These are phyloP conservation scores for Pseudogymnoascus sp. DNA, from an alignment of 2,329 filamentous ascomycete species.

Conservation along the genomic window DNA sequence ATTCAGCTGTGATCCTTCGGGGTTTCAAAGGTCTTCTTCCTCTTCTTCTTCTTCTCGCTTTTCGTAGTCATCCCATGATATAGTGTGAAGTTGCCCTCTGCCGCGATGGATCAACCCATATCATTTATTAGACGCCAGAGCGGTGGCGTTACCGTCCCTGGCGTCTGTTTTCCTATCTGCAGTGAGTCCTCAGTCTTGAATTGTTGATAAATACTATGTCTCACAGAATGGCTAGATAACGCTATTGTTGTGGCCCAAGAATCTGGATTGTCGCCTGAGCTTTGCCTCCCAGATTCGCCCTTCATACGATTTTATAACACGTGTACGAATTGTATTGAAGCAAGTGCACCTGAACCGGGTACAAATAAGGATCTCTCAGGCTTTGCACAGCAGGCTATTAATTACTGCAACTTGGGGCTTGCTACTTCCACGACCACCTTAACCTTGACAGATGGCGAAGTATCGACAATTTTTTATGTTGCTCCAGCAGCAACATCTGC, in stretches of 20 bases:
- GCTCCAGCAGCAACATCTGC: not conserved
- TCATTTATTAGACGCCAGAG: too few relatives aligned
- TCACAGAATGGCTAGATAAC: not conserved
- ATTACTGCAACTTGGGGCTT: not conserved
- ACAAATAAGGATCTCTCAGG: not conserved
- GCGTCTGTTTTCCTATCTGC: not conserved
- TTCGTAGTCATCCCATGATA: not conserved
- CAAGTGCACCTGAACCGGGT: not conserved
- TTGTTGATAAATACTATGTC: not conserved
- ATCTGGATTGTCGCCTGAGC: not conserved
- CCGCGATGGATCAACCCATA: too few relatives aligned
- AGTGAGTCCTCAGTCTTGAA: not conserved
- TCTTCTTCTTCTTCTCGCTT: not conserved
- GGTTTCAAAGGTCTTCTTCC: not conserved
- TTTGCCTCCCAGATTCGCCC: not conserved
- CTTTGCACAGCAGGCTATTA: not conserved
- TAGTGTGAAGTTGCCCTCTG: not conserved
- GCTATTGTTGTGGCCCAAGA: not conserved
- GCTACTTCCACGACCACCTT: constrained; percentile 10
- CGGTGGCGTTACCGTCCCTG: not conserved
- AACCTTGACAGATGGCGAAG: constrained; percentile 10
- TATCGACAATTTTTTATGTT: constrained; percentile 12
- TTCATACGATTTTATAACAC: not conserved
- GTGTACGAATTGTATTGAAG: not conserved
- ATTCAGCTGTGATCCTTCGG: not conserved